Evolutionary conservation across 1,284 basidiomycete species (phyloP).

Genomic region (Laetiporus sulphureus): DNA sequence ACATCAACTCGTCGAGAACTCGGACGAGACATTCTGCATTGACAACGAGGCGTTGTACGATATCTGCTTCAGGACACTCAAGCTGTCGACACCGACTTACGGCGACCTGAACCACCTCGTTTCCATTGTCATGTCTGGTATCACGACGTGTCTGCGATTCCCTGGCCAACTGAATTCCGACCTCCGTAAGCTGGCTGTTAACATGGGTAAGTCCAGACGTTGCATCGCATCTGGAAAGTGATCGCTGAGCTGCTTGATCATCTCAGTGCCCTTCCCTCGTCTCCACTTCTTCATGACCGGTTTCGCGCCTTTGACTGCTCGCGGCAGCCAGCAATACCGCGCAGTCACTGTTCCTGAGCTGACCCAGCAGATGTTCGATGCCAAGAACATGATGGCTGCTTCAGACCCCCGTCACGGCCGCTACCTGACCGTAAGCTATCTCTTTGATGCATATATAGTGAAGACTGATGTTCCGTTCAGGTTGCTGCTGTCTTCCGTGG

Average conservation of each 20-base stretch:
- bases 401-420: slow-evolving; percentile 93
- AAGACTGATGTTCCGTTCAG: slow-evolving; percentile 28
- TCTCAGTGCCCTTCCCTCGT: slow-evolving; percentile 90
- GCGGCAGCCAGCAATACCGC: slow-evolving; percentile 90
- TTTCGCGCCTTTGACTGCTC: slow-evolving; percentile 91
- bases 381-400: slow-evolving; percentile 98
- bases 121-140: slow-evolving; percentile 96
- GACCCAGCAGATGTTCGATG: slow-evolving; percentile 98
- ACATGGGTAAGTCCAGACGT: slow-evolving; percentile 72
- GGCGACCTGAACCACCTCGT: slow-evolving; percentile 97
- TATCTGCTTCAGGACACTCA: slow-evolving; percentile 96
- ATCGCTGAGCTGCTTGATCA: background rate
- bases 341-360: slow-evolving; percentile 95
- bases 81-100: slow-evolving; percentile 90
- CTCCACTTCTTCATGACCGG: slow-evolving; percentile 99
- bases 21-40: slow-evolving; percentile 93
- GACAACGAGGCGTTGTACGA: slow-evolving; percentile 99
- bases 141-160: slow-evolving; percentile 95
- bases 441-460: background rate
- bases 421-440: slow-evolving; percentile 73
- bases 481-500: slow-evolving; percentile 98
- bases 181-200: slow-evolving; percentile 93
- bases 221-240: background rate
- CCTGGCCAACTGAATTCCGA: slow-evolving; percentile 99
- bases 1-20: slow-evolving; percentile 95